Conservation (phyloP, 108 stramenopile genomes). For the Skeletonema menzelii region DNA sequence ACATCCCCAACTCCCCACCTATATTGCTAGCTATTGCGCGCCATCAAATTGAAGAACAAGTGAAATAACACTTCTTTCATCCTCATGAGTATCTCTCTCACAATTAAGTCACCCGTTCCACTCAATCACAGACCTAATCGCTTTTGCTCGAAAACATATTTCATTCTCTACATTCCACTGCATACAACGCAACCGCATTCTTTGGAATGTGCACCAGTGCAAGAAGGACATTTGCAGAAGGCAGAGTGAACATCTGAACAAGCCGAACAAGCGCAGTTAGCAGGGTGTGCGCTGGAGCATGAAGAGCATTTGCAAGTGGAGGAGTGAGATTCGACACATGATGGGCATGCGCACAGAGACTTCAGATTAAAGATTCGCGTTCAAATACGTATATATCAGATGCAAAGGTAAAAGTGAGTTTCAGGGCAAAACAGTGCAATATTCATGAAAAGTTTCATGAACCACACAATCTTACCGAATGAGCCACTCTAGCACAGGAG, state of each 20-base stretch:
- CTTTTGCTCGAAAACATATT: neutral
- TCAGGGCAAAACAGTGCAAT: neutral
- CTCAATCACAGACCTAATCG: neutral
- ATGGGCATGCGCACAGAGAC: slow-evolving; percentile 23
- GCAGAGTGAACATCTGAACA: slow-evolving; percentile 28
- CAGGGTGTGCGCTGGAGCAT: slow-evolving; percentile 13
- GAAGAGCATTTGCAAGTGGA: slow-evolving; percentile 15
- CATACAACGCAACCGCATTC: slow-evolving; percentile 43
- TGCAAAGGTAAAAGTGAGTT: neutral
- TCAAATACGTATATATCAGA: neutral
- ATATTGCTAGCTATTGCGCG: neutral
- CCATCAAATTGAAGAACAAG: neutral
- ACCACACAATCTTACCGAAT: slow-evolving; percentile 10
- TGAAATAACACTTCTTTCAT: neutral
- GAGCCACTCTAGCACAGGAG: slow-evolving; percentile 14
- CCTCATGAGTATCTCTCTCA: neutral
- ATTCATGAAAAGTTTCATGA: neutral
- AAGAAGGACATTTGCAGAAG: slow-evolving; percentile 27
- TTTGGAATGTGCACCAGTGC: slow-evolving; percentile 34
- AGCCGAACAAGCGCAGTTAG: slow-evolving; percentile 17
- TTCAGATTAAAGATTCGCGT: neutral
- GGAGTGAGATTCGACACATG: slow-evolving; percentile 24
- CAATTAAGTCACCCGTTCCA: neutral
- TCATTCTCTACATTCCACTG: neutral
- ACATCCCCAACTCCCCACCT: neutral